A percentile compares a stretch with the other conserved stretches of the same genome.
phyloP scores from a whole-genome alignment of 306 rosid genomes.

The Cicer pinnatifidum region DNA sequence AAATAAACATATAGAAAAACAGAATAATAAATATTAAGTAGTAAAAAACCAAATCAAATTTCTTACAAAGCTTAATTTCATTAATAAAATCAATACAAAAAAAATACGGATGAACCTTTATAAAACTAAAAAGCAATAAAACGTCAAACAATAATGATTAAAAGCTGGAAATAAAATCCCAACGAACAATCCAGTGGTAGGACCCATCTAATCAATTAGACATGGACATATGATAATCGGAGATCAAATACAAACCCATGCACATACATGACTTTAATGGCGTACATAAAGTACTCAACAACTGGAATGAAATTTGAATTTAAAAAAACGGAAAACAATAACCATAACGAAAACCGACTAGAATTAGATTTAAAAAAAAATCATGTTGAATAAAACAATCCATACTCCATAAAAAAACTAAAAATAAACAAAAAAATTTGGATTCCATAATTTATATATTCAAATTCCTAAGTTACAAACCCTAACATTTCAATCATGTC shows the following conservation, averaged over 20 bases:
- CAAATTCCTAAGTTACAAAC: too few relatives aligned
- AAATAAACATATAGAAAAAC: neutral
- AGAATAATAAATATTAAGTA: neutral
- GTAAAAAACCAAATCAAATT: neutral
- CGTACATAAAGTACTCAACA: neutral
- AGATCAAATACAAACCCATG: slow-evolving; percentile 1
- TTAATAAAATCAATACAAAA: too few relatives aligned
- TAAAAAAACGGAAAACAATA: neutral
- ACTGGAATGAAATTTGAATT: neutral
- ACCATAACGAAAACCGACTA: neutral
- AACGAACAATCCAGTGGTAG: neutral
- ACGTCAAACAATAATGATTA: too few relatives aligned
- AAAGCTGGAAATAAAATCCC: neutral
- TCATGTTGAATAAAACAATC: neutral
- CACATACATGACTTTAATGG: neutral
- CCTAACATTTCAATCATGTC: too few relatives aligned
- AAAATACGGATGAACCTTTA: too few relatives aligned
- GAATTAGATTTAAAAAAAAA: neutral
- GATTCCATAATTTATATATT: too few relatives aligned
- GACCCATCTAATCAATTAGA: slow-evolving; percentile 12
- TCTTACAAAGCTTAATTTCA: too few relatives aligned
- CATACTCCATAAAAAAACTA: neutral
- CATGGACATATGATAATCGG: neutral
- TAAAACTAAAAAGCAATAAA: too few relatives aligned
- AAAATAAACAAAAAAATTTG: neutral